Evolutionary conservation across 306 rosid species (phyloP).

Genomic region (Dryas octopetala): DNA sequence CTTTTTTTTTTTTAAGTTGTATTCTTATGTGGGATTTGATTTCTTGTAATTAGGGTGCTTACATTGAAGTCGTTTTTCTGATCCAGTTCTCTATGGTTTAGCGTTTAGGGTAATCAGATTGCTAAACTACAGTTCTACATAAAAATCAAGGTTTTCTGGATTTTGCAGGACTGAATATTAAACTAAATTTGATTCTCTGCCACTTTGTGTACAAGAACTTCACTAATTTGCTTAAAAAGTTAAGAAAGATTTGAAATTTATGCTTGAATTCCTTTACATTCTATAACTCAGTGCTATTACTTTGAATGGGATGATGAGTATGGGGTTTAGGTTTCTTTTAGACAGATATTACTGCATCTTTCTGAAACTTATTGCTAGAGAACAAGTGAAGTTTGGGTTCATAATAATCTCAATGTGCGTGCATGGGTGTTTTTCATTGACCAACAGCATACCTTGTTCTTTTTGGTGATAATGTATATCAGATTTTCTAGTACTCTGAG

Average conservation of each 20-base stretch:
- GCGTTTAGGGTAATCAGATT: not conserved
- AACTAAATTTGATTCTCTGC: not conserved
- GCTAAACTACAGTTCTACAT: not conserved
- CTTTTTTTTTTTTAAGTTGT: not conserved
- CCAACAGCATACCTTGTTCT: not conserved
- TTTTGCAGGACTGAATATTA: not conserved
- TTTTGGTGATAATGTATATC: not conserved
- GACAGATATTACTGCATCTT: not conserved
- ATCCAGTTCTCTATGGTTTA: not conserved
- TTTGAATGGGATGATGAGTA: not conserved
- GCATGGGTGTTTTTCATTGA: not conserved
- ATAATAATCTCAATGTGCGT: not conserved
- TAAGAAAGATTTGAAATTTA: not conserved
- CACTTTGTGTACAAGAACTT: not conserved
- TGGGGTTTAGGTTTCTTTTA: not conserved
- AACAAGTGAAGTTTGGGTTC: not conserved
- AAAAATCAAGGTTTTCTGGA: not conserved
- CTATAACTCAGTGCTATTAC: not conserved
- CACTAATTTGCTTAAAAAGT: not conserved
- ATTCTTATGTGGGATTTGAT: not conserved
- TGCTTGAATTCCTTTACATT: not conserved
- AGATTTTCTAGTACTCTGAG: not conserved
- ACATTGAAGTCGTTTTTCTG: not conserved
- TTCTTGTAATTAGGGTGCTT: not conserved
- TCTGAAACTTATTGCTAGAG: not conserved